A percentile compares a stretch with the other conserved stretches of the same genome.
Conservation (phyloP, 306 rosid genomes). For the Cucumis cinereus region DNA sequence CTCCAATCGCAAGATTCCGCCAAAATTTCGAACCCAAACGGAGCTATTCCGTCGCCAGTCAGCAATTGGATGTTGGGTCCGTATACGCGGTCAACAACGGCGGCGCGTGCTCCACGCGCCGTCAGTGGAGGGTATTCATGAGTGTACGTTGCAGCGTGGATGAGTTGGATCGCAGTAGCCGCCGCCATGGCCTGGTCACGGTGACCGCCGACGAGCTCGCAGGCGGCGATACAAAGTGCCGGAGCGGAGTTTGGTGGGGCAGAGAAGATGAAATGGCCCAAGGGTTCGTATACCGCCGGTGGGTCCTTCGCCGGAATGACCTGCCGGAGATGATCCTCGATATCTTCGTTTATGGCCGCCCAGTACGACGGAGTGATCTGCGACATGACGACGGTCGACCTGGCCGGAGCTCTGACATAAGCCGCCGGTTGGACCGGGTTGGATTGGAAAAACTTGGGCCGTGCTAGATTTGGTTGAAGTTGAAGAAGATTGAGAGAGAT, state of each 20-base stretch:
- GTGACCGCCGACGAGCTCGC: constrained; percentile 52
- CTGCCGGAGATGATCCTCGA: constrained; percentile 41
- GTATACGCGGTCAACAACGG: not conserved
- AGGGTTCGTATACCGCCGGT: constrained; percentile 41
- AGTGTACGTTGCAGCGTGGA: constrained; percentile 18
- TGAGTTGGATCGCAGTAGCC: constrained; percentile 44
- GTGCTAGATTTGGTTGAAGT: not conserved
- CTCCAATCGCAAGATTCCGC: constrained; percentile 21
- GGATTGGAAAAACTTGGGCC: constrained; percentile 8
- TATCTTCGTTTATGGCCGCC: constrained; percentile 36
- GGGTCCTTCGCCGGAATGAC: constrained; percentile 42
- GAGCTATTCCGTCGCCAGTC: constrained; percentile 30
- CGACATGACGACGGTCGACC: constrained; percentile 9
- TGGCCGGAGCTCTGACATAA: constrained; percentile 1
- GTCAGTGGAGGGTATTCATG: constrained; percentile 34
- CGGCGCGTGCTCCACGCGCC: constrained; percentile 3
- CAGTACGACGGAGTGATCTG: constrained; percentile 11
- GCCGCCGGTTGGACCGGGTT: constrained; percentile 1
- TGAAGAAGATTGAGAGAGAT: constrained; percentile 2
- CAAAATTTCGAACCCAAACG: constrained; percentile 39
- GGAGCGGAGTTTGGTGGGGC: constrained; percentile 47
- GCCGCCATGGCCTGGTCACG: constrained; percentile 43
- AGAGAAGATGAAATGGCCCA: constrained; percentile 29
- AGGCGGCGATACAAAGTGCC: constrained; percentile 47
- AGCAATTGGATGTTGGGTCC: constrained; percentile 36